Conservation (phyloP, 495 filamentous ascomycete species). For the Penicillium roqueforti region DNA sequence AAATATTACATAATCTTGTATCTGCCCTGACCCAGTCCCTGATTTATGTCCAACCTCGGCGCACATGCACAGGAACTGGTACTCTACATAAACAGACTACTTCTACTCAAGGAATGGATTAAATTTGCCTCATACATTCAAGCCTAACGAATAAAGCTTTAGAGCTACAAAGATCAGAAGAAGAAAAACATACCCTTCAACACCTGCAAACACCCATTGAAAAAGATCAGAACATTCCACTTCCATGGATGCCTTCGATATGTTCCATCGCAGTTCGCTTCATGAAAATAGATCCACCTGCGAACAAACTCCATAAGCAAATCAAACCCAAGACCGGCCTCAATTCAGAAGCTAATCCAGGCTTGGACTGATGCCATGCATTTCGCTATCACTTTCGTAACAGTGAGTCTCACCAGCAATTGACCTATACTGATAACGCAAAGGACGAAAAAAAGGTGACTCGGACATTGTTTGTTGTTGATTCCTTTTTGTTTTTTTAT, state of each 20-base stretch:
- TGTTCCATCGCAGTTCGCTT: slow-evolving; percentile 1
- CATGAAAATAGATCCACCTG: not conserved
- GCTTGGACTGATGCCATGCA: slow-evolving; percentile 2
- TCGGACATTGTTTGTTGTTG: not conserved
- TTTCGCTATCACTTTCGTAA: slow-evolving; percentile 6
- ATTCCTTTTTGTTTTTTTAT: not conserved
- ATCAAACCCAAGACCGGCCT: not conserved
- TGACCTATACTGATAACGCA: not conserved
- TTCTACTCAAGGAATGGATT: not conserved
- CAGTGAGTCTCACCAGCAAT: not conserved
- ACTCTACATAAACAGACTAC: not conserved
- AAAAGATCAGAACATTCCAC: not conserved
- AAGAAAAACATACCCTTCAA: not conserved
- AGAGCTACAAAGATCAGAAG: not conserved
- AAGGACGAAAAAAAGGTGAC: not conserved
- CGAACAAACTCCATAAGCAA: slow-evolving; percentile 6
- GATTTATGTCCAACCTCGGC: not conserved
- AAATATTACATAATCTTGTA: not conserved
- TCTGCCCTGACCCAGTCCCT: not conserved
- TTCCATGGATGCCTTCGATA: not conserved
- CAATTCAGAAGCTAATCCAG: not conserved
- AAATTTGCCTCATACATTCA: not conserved
- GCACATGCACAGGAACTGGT: not conserved
- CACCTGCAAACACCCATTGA: slow-evolving; percentile 2
- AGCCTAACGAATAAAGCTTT: not conserved